A percentile compares a stretch with the other conserved stretches of the same genome.
phyloP scores from a whole-genome alignment of 1,284 basidiomycete genomes.

The Sphagnurus paluster region DNA sequence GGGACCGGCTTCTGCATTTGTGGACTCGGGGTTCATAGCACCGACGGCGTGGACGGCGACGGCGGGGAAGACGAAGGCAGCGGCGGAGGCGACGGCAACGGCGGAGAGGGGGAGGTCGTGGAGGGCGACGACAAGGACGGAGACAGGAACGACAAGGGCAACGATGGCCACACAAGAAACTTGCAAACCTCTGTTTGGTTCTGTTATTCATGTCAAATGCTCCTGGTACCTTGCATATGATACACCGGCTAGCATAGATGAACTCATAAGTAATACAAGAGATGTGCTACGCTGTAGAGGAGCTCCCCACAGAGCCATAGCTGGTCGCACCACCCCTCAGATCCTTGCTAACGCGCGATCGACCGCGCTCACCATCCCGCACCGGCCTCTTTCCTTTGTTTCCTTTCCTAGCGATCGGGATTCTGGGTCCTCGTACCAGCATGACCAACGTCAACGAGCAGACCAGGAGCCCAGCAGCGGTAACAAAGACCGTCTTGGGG shows the following conservation, averaged over 20 bases:
- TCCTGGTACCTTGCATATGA: constrained; percentile 8
- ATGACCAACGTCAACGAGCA: constrained; percentile 47
- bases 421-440: constrained; percentile 49
- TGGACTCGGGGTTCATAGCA: constrained; percentile 34
- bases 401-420: constrained; percentile 17
- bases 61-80: constrained; percentile 17
- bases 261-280: constrained; percentile 10
- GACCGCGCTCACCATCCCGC: constrained; percentile 44
- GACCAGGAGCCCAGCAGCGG: constrained; percentile 51
- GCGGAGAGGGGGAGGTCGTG: constrained; percentile 17
- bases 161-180: constrained; percentile 18
- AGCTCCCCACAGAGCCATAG: constrained; percentile 19
- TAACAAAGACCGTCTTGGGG: constrained; percentile 67
- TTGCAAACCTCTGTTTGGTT: constrained; percentile 22
- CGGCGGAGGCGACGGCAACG: constrained; percentile 19
- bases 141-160: constrained; percentile 17
- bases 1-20: constrained; percentile 44
- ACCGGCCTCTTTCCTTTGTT: constrained; percentile 25
- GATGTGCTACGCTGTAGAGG: constrained; percentile 14
- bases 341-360: constrained; percentile 60
- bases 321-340: constrained; percentile 34
- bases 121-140: background rate
- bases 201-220: constrained; percentile 17
- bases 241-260: constrained; percentile 4
- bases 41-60: constrained; percentile 14